A percentile compares a stretch with the other conserved stretches of the same genome.
Evolutionary conservation across 495 filamentous ascomycete species (phyloP).

Genomic region (Penicillium bovifimosum): DNA sequence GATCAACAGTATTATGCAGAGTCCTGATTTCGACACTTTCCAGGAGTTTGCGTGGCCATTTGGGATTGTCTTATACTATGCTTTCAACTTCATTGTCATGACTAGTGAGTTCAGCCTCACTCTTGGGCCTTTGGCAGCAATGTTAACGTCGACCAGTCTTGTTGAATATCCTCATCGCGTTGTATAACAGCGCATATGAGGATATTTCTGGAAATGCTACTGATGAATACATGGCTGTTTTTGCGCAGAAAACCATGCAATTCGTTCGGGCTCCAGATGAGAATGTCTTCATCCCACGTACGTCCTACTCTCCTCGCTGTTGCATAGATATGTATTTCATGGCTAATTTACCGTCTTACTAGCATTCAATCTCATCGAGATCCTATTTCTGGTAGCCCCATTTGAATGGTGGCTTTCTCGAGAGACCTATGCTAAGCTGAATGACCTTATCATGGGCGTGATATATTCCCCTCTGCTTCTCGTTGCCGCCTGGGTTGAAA

Average conservation of each 20-base stretch:
- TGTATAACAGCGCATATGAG: slow-evolving; percentile 94
- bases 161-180: slow-evolving; percentile 88
- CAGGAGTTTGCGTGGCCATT: slow-evolving; percentile 74
- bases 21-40: slow-evolving; percentile 85
- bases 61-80: slow-evolving; percentile 85
- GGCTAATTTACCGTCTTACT: not conserved
- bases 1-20: slow-evolving; percentile 84
- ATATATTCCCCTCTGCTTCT: slow-evolving; percentile 83
- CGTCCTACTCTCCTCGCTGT: slow-evolving; percentile 9
- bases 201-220: slow-evolving; percentile 92
- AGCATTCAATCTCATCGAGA: slow-evolving; percentile 88
- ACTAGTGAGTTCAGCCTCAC: slow-evolving; percentile 39
- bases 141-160: slow-evolving; percentile 50
- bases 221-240: slow-evolving; percentile 91
- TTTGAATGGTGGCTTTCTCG: slow-evolving; percentile 93
- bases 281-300: slow-evolving; percentile 90
- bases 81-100: slow-evolving; percentile 97
- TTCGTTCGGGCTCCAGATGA: slow-evolving; percentile 96
- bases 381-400: slow-evolving; percentile 69
- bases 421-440: slow-evolving; percentile 64
- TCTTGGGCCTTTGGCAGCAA: not conserved
- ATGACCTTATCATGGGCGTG: slow-evolving; percentile 79
- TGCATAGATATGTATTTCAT: not conserved
- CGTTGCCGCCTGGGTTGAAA: slow-evolving; percentile 72
- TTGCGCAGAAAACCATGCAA: slow-evolving; percentile 86